phyloP scores from a whole-genome alignment of 441 rosid genomes.

The Brassica balearica region DNA sequence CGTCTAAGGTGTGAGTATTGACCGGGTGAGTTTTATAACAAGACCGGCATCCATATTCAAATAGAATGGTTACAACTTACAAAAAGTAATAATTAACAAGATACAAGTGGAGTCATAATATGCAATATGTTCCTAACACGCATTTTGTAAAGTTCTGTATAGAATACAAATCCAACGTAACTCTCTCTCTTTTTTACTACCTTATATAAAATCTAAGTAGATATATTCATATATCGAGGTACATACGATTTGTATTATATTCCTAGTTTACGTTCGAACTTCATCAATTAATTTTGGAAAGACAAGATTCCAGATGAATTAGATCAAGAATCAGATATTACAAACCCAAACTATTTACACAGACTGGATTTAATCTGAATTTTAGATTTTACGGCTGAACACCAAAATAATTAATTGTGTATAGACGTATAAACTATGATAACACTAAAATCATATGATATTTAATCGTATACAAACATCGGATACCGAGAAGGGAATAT shows the following conservation, averaged over 20 bases:
- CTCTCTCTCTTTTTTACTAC: neutral
- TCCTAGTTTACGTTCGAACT: neutral
- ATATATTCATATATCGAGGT: neutral
- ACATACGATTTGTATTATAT: too few species aligned
- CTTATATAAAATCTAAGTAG: neutral
- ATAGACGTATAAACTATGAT: slow-evolving; percentile 5
- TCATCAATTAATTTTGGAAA: neutral
- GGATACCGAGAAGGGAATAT: slow-evolving; percentile 65
- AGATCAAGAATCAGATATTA: neutral
- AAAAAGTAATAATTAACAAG: slow-evolving; percentile 12
- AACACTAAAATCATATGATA: neutral
- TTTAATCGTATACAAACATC: slow-evolving; percentile 45
- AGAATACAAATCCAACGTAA: neutral
- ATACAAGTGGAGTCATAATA: slow-evolving; percentile 26
- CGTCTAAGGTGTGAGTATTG: slow-evolving; percentile 31
- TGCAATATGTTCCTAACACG: neutral
- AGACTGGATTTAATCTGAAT: neutral
- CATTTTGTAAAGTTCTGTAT: neutral
- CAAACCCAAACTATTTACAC: neutral
- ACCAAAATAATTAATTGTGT: neutral
- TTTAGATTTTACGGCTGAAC: neutral
- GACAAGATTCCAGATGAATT: neutral
- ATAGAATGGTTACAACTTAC: slow-evolving; percentile 20
- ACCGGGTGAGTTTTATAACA: slow-evolving; percentile 25
- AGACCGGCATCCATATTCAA: slow-evolving; percentile 39